Evolutionary conservation across 2,329 filamentous ascomycete species (phyloP), one percentile per base, ranked within the genome.

Genomic region (Xylariaceae sp.): DNA sequence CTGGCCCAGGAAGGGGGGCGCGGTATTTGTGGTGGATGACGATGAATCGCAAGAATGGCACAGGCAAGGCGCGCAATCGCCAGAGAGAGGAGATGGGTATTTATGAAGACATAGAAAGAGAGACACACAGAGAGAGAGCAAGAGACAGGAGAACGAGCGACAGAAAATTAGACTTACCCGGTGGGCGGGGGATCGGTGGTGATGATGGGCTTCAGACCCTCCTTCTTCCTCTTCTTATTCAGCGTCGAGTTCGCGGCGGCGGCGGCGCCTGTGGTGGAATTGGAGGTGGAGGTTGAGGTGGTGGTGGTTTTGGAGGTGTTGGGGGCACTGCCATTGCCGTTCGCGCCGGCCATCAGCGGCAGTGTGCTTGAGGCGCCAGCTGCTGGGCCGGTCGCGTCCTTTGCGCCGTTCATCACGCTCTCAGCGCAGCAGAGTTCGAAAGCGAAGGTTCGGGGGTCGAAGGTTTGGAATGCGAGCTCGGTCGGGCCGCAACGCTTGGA

Each of bases 181-280:
- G 50, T 52, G 43, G 51, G 59, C 53, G 61, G 66, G 59, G 58
- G 64, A 51, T 84, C 80, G 39, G 72, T 82, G 25, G 80, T 86
- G 59, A 86, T 81, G 53, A 86, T 85, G 50, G 82, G 82, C 63
- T 84, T 83, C 46, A 84, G 63, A 34, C 70, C 72, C 26, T 80
- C 77, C 70, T 86, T 86, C 67, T 81, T 80, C 53, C 80, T 72
- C 70, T 86, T 86, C 70, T 83, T 85, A 43, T 65, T 68, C 21
- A 55, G 34, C 17, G 47, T 33, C 12, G 46, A 36, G 14, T n/a
- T 36, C 19, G 47, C 32, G 13, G 39, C 42, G 8, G 40, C 35
- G 4, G 48, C 15, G 16, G n/a, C n/a, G n/a, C n/a, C n/a, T n/a
- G n/a, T n/a, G n/a, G 42, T 14, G n/a, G n/a, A 14, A 12, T 26